Evolutionary conservation across 164 flowering plant genomes (phyloP).

Genomic region (Warburgia ugandensis): DNA sequence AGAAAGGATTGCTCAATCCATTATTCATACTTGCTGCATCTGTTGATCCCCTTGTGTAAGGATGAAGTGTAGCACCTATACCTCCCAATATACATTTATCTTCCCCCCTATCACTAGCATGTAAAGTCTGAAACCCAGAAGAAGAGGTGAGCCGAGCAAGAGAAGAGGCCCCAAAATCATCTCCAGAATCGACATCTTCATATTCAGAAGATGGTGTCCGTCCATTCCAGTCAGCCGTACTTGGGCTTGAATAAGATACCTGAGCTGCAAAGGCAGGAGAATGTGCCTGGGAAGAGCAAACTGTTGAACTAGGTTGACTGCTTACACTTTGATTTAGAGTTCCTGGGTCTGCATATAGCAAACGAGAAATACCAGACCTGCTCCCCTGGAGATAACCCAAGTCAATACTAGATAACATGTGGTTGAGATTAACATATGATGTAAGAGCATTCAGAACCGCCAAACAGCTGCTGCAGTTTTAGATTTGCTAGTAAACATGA

Average conservation of each 20-base stretch:
- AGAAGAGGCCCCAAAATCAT: constrained; percentile 24
- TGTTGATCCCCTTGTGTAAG: constrained; percentile 6
- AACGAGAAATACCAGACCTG: constrained; percentile 33
- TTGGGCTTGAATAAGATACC: constrained; percentile 37
- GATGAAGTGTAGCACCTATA: neutral
- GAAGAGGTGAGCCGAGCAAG: constrained; percentile 12
- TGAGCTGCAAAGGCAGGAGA: constrained; percentile 30
- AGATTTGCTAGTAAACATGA: neutral
- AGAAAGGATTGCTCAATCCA: constrained; percentile 2
- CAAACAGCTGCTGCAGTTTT: neutral
- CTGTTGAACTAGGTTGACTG: constrained; percentile 23
- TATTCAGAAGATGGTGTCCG: constrained; percentile 31
- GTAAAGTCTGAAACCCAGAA: constrained; percentile 18
- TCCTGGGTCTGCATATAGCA: constrained; percentile 26
- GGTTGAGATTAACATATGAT: neutral
- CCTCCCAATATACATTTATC: constrained; percentile 7
- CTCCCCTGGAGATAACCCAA: constrained; percentile 32
- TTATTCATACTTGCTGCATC: constrained; percentile 1
- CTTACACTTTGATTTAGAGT: constrained; percentile 14
- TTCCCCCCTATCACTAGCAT: constrained; percentile 19
- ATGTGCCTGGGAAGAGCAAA: constrained; percentile 19
- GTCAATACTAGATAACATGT: neutral
- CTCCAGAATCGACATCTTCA: constrained; percentile 41
- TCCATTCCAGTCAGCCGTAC: constrained; percentile 34
- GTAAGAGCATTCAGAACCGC: neutral